phyloP scores from a whole-genome alignment of 345 rosid genomes.

The Sonneratia alba region DNA sequence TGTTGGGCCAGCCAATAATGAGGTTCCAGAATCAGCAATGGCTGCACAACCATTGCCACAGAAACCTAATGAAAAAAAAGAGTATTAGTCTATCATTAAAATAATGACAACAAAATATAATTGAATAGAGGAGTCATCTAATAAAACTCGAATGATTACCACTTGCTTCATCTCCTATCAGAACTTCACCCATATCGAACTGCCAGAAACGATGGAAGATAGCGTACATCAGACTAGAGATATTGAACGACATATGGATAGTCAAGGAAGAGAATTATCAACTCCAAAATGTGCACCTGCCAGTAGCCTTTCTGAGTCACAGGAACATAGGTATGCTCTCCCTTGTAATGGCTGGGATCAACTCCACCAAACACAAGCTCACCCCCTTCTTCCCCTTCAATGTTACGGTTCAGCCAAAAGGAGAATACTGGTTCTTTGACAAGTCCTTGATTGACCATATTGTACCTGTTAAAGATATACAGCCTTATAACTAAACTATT shows the following conservation, averaged over 20 bases:
- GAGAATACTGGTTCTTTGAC: conserved; percentile 55
- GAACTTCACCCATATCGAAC: conserved; percentile 67
- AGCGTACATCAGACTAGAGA: neutral
- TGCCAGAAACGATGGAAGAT: conserved; percentile 13
- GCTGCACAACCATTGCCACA: conserved; percentile 50
- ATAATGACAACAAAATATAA: neutral
- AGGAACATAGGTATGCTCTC: conserved; percentile 59
- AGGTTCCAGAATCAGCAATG: conserved; percentile 79
- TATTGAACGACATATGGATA: neutral
- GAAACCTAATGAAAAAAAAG: conserved; percentile 26
- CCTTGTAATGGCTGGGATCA: conserved; percentile 54
- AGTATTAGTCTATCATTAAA: neutral
- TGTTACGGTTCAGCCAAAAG: conserved; percentile 68
- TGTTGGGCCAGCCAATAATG: conserved; percentile 64
- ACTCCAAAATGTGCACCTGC: conserved; percentile 36
- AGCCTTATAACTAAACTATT: neutral
- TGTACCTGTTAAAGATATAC: conserved; percentile 34
- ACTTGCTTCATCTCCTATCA: conserved; percentile 44
- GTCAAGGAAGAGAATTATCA: neutral
- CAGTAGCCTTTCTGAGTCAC: conserved; percentile 57
- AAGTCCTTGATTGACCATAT: conserved; percentile 62
- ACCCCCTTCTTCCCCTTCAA: conserved; percentile 57
- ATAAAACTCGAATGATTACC: conserved; percentile 19
- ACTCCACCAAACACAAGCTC: conserved; percentile 67
- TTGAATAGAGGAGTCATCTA: neutral